Evolutionary conservation across 441 rosid genomes (phyloP), one percentile per base, ranked within the genome.

Genomic region (Eruca vesicaria): DNA sequence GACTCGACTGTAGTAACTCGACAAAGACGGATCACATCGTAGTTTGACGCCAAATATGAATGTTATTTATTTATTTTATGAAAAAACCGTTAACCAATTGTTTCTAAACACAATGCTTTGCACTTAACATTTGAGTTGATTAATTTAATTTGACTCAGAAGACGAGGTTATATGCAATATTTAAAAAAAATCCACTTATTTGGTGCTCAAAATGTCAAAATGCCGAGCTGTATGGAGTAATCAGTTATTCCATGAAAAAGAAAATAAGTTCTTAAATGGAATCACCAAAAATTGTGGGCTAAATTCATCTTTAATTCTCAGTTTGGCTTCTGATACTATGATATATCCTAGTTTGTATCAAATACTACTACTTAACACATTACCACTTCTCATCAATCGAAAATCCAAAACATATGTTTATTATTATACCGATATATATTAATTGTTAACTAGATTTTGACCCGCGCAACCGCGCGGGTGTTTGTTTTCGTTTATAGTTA

Each of bases 161-260:
- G 23, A 19, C 43, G 56, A 60, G 38, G 63, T 33, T 21, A 9
- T 53, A 8, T 41, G 29, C 58, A n/a, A 20, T 9, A 23, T 12
- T 45, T 67, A 0, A 0, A 16, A 18, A 58, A 28, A 3, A n/a
- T n/a, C 16, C 32, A 26, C 7, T 12, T 32, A 21, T 8, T 23
- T 31, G 33, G 38, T 75, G 35, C 19, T 23, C 58, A 57, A 62
- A 68, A 76, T 76, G 69, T 75, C 23, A 31, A 63, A 69, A 62
- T 35, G 50, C 29, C 57, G 12, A 68, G 43, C 63, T 50, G 31
- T 48, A 48, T 15, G 55, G 14, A 14, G 29, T 52, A 19, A 48
- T 68, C 63, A 68, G 11, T 74, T 48, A 1, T 23, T 23, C 26
- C 1, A 23, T 23, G 26, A 23, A 23, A 23, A 23, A 23, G 3